These are phyloP conservation scores for Thelonectria olida DNA, from an alignment of 2,329 filamentous ascomycete species.

Conservation along the genomic window DNA sequence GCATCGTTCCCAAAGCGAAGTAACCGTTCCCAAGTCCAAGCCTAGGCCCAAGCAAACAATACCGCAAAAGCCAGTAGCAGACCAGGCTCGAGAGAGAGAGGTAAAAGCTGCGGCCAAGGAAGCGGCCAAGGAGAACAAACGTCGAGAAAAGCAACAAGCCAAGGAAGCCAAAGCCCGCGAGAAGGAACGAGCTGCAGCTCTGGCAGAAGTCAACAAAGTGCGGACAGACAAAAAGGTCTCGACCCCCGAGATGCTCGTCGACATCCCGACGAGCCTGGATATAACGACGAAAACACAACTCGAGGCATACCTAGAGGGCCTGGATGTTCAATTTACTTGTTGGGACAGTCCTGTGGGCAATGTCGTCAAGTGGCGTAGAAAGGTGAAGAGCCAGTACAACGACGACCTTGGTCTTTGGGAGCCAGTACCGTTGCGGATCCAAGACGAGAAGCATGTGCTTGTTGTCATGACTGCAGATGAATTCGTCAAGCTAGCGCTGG, in stretches of 20 bases:
- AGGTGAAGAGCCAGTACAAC: conserved; percentile 71
- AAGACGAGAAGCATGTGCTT: conserved; percentile 69
- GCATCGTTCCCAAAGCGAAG: conserved; percentile 45
- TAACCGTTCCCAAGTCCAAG: conserved; percentile 31
- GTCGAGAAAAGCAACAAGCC: conserved; percentile 64
- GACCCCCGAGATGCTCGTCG: conserved; percentile 79
- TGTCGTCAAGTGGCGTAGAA: conserved; percentile 75
- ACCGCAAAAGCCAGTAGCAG: conserved; percentile 44
- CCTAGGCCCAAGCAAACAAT: conserved; percentile 1
- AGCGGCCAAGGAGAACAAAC: conserved; percentile 64
- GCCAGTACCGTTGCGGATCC: conserved; percentile 61
- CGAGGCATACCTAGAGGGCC: conserved; percentile 58
- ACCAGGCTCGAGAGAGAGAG: conserved; percentile 51
- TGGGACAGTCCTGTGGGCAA: conserved; percentile 59
- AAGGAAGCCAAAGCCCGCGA: conserved; percentile 71
- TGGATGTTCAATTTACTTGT: conserved; percentile 57
- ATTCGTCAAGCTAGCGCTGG: conserved; percentile 69
- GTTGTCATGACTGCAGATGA: conserved; percentile 70
- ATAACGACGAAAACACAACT: conserved; percentile 56
- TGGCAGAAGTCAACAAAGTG: conserved; percentile 78
- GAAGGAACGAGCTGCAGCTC: conserved; percentile 70
- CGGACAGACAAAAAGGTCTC: conserved; percentile 78
- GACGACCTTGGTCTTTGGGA: conserved; percentile 71
- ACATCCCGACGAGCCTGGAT: conserved; percentile 68
- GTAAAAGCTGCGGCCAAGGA: conserved; percentile 60